Percentiles rank a stretch among this genome's conserved stretches.
Evolutionary conservation across 1,284 basidiomycete species (phyloP).

Genomic region (Macrocystidia cucumis): DNA sequence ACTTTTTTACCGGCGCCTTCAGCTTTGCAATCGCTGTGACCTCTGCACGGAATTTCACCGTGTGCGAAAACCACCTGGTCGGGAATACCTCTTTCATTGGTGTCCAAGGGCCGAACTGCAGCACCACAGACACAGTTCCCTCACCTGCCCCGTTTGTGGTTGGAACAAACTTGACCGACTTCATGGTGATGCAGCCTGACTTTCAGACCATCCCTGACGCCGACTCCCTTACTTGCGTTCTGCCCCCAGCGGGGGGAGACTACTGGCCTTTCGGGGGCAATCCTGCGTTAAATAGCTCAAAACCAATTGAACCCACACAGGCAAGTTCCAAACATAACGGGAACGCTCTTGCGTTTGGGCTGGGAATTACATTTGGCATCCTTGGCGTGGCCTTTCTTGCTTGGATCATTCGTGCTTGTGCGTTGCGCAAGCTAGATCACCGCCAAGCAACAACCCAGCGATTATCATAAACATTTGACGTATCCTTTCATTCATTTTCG

Average conservation of each 20-base stretch:
- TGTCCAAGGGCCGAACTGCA: slow-evolving; percentile 64
- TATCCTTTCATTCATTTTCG: too few relatives aligned
- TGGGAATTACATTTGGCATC: too few relatives aligned
- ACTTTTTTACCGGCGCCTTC: slow-evolving; percentile 67
- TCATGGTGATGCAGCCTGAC: slow-evolving; percentile 39
- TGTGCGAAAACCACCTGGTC: slow-evolving; percentile 54
- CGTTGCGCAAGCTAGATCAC: too few relatives aligned
- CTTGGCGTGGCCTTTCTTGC: too few relatives aligned
- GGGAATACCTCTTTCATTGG: slow-evolving; percentile 79
- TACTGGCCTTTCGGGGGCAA: slow-evolving; percentile 66
- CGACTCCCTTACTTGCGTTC: slow-evolving; percentile 55
- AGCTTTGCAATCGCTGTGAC: slow-evolving; percentile 63
- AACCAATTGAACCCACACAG: too few relatives aligned
- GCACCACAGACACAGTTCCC: slow-evolving; percentile 39
- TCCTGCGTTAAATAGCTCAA: slow-evolving; percentile 28
- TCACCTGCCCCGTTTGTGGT: slow-evolving; percentile 51
- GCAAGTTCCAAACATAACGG: too few relatives aligned
- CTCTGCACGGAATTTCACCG: slow-evolving; percentile 58
- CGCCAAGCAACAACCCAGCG: too few relatives aligned
- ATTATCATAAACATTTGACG: too few relatives aligned
- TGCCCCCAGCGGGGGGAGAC: slow-evolving; percentile 59
- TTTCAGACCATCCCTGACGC: slow-evolving; percentile 46
- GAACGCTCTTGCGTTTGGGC: too few relatives aligned
- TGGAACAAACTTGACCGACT: slow-evolving; percentile 33
- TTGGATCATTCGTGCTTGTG: too few relatives aligned